A percentile compares a stretch with the other conserved stretches of the same genome.
Conservation (phyloP, 768 basidiomycete genomes). For the Mycena olivaceomarginata region DNA sequence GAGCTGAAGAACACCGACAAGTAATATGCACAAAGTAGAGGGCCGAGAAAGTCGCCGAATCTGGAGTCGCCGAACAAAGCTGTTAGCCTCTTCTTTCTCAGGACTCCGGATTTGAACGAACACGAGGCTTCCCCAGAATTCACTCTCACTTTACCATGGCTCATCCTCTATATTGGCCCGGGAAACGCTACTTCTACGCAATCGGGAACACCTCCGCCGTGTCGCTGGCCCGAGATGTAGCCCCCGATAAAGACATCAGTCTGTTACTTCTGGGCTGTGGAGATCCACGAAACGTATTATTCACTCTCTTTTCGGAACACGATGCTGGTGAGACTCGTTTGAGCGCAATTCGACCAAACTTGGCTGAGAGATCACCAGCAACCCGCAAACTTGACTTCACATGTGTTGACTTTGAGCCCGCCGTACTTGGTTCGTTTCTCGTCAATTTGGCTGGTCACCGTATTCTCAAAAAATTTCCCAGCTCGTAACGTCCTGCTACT, state of each 20-base stretch:
- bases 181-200: slow-evolving; percentile 71
- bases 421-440: slow-evolving; percentile 62
- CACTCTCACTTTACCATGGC: slow-evolving; percentile 58
- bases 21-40: too few relatives aligned
- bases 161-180: slow-evolving; percentile 65
- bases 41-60: too few relatives aligned
- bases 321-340: slow-evolving; percentile 44
- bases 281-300: slow-evolving; percentile 73
- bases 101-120: not conserved
- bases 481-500: slow-evolving; percentile 70
- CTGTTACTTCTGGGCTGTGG: slow-evolving; percentile 75
- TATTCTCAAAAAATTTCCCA: slow-evolving; percentile 46
- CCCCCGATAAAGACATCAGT: slow-evolving; percentile 66
- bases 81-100: too few relatives aligned
- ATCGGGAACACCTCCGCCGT: slow-evolving; percentile 64
- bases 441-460: not conserved
- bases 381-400: slow-evolving; percentile 66
- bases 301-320: slow-evolving; percentile 62
- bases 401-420: slow-evolving; percentile 70
- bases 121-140: not conserved
- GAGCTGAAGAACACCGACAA: too few relatives aligned
- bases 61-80: too few relatives aligned
- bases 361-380: slow-evolving; percentile 39
- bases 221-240: slow-evolving; percentile 66
- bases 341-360: not conserved